A percentile compares a stretch with the other conserved stretches of the same genome.
These are phyloP conservation scores for Irpex sp. DNA, from an alignment of 1,284 basidiomycete genomes.

Conservation along the genomic window DNA sequence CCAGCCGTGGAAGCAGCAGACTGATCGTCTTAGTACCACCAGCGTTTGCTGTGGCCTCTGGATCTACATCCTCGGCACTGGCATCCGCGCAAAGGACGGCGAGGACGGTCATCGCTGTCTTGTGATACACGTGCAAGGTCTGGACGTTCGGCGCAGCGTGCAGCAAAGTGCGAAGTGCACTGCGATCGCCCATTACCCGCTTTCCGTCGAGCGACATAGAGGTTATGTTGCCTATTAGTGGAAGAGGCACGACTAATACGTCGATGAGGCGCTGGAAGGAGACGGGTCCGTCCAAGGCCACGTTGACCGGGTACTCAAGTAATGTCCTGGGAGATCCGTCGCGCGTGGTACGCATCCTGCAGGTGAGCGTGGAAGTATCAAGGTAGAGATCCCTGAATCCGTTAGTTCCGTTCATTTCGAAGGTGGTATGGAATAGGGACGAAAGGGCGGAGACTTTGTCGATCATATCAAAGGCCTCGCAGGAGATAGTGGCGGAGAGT, in stretches of 20 bases:
- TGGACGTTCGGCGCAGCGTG: slow-evolving; percentile 2
- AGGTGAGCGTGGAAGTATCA: not conserved
- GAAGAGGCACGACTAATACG: not conserved
- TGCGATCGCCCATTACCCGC: not conserved
- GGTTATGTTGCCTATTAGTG: not conserved
- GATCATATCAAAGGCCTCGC: not conserved
- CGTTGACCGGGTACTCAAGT: not conserved
- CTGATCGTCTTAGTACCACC: not conserved
- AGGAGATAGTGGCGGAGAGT: not conserved
- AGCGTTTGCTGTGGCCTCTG: no score
- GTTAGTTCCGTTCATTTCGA: not conserved
- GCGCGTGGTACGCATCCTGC: not conserved
- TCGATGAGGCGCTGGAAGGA: not conserved
- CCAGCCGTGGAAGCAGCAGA: slow-evolving; percentile 3
- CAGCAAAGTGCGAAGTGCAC: not conserved
- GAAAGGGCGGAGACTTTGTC: not conserved
- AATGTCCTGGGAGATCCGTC: not conserved
- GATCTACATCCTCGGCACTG: no score
- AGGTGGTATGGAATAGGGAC: not conserved
- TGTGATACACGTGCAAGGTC: slow-evolving; percentile 4
- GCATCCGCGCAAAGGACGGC: not conserved
- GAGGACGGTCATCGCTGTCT: slow-evolving; percentile 4
- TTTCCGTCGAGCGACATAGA: slow-evolving; percentile 4
- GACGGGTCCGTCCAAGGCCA: not conserved
- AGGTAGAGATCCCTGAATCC: not conserved